A percentile compares a stretch with the other conserved stretches of the same genome.
Conservation (phyloP, 2,329 filamentous ascomycete species). For the Ambrosiella xylebori region DNA sequence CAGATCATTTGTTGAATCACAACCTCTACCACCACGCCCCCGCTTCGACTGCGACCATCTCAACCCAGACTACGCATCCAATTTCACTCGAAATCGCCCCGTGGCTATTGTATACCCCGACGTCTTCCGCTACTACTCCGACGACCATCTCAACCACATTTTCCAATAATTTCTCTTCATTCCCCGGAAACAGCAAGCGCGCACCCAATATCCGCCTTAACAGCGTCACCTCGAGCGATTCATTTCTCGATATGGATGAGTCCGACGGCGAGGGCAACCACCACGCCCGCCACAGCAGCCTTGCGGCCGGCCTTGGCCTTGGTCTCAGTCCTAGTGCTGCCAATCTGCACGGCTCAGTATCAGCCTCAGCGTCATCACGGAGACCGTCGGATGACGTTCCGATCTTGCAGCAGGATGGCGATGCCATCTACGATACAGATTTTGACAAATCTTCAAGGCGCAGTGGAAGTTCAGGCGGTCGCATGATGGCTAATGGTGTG, state of each 20-base stretch:
- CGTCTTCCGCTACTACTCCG: not conserved
- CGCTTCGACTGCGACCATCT: not conserved
- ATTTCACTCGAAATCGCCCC: not conserved
- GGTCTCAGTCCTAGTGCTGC: not conserved
- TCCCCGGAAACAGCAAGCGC: constrained; percentile 21
- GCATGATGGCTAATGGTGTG: constrained; percentile 26
- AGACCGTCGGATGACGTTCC: constrained; percentile 51
- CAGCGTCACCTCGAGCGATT: constrained; percentile 26
- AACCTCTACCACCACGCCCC: not conserved
- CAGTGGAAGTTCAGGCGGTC: constrained; percentile 2
- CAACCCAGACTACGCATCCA: not conserved
- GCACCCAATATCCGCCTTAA: constrained; percentile 37
- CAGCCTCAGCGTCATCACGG: constrained; percentile 5
- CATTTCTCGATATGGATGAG: constrained; percentile 52
- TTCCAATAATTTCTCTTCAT: constrained; percentile 2
- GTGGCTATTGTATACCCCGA: not conserved
- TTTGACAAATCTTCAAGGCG: constrained; percentile 27
- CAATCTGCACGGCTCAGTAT: not conserved
- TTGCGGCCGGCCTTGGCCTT: not conserved
- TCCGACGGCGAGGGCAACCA: constrained; percentile 42
- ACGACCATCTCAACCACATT: constrained; percentile 4
- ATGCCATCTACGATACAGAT: constrained; percentile 35
- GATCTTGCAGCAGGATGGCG: constrained; percentile 48
- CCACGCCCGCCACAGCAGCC: not conserved
- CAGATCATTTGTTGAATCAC: constrained; percentile 20